Percentiles rank a stretch among this genome's conserved stretches.
Evolutionary conservation across 305 asterid species (phyloP).

Genomic region (Rubia balearica): DNA sequence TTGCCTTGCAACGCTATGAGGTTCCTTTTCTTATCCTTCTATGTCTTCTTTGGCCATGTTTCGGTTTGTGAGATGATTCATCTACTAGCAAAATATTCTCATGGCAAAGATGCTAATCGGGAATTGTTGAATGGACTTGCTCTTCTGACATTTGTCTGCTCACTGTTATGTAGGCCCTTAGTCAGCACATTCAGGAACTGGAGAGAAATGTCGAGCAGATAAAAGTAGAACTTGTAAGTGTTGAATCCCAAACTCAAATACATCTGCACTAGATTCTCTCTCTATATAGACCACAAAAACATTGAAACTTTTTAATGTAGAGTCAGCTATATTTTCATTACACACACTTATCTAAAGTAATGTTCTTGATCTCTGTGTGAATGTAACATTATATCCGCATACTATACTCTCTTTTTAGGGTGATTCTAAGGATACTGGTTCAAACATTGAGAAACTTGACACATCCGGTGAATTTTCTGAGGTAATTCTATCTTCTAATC

Average conservation of each 20-base stretch:
- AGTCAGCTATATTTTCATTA: background rate
- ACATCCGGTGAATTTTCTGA: slow-evolving; percentile 38
- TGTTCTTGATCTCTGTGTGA: background rate
- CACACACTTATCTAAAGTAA: background rate
- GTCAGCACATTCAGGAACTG: slow-evolving; percentile 87
- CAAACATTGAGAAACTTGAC: slow-evolving; percentile 32
- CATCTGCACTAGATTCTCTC: background rate
- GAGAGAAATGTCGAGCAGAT: slow-evolving; percentile 71
- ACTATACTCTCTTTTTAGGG: slow-evolving; percentile 32
- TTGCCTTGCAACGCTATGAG: slow-evolving; percentile 96
- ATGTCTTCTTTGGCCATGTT: slow-evolving; percentile 3
- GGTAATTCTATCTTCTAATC: background rate
- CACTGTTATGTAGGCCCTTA: slow-evolving; percentile 63
- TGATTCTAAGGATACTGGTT: slow-evolving; percentile 36
- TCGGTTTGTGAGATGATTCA: slow-evolving; percentile 8
- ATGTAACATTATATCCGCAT: background rate
- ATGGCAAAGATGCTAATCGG: slow-evolving; percentile 1
- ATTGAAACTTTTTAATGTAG: background rate
- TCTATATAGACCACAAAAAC: background rate
- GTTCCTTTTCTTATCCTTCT: slow-evolving; percentile 31
- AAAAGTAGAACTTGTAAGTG: slow-evolving; percentile 64
- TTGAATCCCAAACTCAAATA: slow-evolving; percentile 13
- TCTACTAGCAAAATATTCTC: background rate
- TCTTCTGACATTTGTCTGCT: slow-evolving; percentile 25
- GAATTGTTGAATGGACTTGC: background rate